Conservation (phyloP, 768 basidiomycete species). For the Collybia sp. region DNA sequence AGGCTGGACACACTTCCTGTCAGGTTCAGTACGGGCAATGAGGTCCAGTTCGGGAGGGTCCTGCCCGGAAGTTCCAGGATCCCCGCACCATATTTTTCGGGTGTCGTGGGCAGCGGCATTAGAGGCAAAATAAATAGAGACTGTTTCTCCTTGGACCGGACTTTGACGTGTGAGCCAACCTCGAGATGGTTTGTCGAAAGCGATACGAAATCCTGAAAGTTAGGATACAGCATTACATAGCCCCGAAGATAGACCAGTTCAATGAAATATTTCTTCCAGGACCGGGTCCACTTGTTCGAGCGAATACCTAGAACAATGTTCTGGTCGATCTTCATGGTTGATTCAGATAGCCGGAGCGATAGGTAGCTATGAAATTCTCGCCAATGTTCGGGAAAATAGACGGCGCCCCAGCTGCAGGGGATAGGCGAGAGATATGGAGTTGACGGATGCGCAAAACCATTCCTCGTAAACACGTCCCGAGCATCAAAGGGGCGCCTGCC, state of each 20-base stretch:
- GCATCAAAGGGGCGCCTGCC: slow-evolving; percentile 71
- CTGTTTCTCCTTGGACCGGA: slow-evolving; percentile 53
- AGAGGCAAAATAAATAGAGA: slow-evolving; percentile 66
- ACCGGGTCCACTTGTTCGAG: slow-evolving; percentile 75
- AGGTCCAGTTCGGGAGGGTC: slow-evolving; percentile 44
- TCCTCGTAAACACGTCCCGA: slow-evolving; percentile 45
- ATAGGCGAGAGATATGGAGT: slow-evolving; percentile 83
- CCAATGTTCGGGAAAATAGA: slow-evolving; percentile 90
- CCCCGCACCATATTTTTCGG: slow-evolving; percentile 12
- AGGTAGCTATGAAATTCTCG: slow-evolving; percentile 82
- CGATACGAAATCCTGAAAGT: slow-evolving; percentile 65
- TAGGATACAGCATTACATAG: slow-evolving; percentile 88
- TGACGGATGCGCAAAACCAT: slow-evolving; percentile 33
- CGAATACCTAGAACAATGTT: slow-evolving; percentile 69
- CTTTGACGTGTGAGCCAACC: slow-evolving; percentile 74
- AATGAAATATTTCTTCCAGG: slow-evolving; percentile 90
- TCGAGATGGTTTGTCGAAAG: slow-evolving; percentile 91
- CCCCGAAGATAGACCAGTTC: slow-evolving; percentile 79
- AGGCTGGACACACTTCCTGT: slow-evolving; percentile 43
- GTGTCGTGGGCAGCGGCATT: slow-evolving; percentile 38
- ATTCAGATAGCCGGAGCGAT: slow-evolving; percentile 59
- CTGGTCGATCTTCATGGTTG: slow-evolving; percentile 29
- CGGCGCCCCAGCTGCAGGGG: slow-evolving; percentile 89
- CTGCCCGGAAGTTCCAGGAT: slow-evolving; percentile 59
- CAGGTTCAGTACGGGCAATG: slow-evolving; percentile 68